Evolutionary conservation across 441 rosid genomes (phyloP).

Genomic region (Populus hybrid): DNA sequence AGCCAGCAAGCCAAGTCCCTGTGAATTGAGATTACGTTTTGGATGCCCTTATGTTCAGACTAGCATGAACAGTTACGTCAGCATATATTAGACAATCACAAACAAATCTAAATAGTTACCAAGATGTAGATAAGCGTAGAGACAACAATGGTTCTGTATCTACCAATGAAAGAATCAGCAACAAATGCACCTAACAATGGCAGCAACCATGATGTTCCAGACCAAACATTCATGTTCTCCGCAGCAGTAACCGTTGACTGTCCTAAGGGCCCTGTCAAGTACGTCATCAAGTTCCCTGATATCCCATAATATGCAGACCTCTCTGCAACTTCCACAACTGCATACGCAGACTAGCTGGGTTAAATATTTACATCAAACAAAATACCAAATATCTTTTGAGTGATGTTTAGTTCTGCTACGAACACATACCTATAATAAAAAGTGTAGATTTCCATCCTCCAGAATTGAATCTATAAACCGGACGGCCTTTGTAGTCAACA

Average conservation of each 20-base stretch:
- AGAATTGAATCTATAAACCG: slow-evolving; percentile 33
- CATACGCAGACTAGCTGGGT: no score
- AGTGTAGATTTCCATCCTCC: slow-evolving; percentile 79
- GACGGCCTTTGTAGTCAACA: slow-evolving; percentile 44
- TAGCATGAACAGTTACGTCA: no score
- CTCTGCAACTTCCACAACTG: slow-evolving; percentile 60
- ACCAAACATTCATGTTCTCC: slow-evolving; percentile 53
- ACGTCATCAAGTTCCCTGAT: slow-evolving; percentile 49
- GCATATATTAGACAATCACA: no score
- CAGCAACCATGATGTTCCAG: slow-evolving; percentile 41
- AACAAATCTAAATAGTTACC: slow-evolving; percentile 22
- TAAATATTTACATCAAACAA: no score
- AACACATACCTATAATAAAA: slow-evolving; percentile 47
- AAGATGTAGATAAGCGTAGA: slow-evolving; percentile 50
- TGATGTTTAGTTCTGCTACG: no score
- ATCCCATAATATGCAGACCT: slow-evolving; percentile 56
- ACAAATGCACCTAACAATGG: slow-evolving; percentile 59
- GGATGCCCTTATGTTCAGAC: no score
- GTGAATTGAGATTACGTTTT: not conserved
- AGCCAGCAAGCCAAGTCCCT: slow-evolving; percentile 62
- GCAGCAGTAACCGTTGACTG: slow-evolving; percentile 62
- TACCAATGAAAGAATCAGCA: slow-evolving; percentile 64
- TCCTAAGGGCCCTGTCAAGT: slow-evolving; percentile 55
- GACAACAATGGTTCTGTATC: slow-evolving; percentile 47
- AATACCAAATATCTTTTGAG: no score